A percentile compares a stretch with the other conserved stretches of the same genome.
Evolutionary conservation across 2,329 filamentous ascomycete species (phyloP).

Genomic region (Xylariaceae sp.): DNA sequence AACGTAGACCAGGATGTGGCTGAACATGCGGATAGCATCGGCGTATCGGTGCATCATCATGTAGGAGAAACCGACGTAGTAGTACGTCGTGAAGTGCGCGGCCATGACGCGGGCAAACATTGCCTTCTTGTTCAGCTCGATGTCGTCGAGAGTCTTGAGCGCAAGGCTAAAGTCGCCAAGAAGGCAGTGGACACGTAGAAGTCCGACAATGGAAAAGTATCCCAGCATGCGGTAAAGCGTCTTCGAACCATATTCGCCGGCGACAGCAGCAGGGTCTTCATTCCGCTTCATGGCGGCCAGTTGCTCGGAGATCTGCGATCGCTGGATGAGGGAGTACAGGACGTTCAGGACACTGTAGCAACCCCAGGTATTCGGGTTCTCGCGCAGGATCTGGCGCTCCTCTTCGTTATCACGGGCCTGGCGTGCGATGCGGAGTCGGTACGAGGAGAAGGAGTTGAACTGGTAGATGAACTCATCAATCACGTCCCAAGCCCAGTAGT

Average conservation of each 20-base stretch:
- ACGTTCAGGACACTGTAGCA: slow-evolving; percentile 99
- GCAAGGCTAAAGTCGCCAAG: slow-evolving; percentile 97
- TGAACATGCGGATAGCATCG: slow-evolving; percentile 99
- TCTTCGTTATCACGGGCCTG: slow-evolving; percentile 76
- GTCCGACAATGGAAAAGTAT: slow-evolving; percentile 98
- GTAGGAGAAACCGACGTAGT: slow-evolving; percentile 99
- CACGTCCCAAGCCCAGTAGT: slow-evolving; percentile 99
- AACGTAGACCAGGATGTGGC: slow-evolving; percentile 98
- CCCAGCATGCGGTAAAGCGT: slow-evolving; percentile 97
- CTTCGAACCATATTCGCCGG: slow-evolving; percentile 91
- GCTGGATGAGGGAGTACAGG: slow-evolving; percentile 96
- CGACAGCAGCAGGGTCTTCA: slow-evolving; percentile 81
- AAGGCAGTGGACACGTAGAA: slow-evolving; percentile 92
- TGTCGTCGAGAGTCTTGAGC: slow-evolving; percentile 97
- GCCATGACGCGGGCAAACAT: slow-evolving; percentile 99
- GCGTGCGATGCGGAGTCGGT: slow-evolving; percentile 85
- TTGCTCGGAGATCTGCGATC: slow-evolving; percentile 97
- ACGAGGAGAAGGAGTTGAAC: slow-evolving; percentile 98
- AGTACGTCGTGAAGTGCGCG: slow-evolving; percentile 99
- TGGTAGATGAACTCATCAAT: slow-evolving; percentile 99
- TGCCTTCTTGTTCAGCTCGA: slow-evolving; percentile 99
- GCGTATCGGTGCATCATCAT: slow-evolving; percentile 99
- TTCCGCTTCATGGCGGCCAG: slow-evolving; percentile 89
- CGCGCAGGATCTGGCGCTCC: slow-evolving; percentile 82
- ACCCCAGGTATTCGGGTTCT: slow-evolving; percentile 98